These are phyloP conservation scores for Lichtheimia ornata DNA, from an alignment of 371 early-diverging fungal genomes.

Conservation along the genomic window DNA sequence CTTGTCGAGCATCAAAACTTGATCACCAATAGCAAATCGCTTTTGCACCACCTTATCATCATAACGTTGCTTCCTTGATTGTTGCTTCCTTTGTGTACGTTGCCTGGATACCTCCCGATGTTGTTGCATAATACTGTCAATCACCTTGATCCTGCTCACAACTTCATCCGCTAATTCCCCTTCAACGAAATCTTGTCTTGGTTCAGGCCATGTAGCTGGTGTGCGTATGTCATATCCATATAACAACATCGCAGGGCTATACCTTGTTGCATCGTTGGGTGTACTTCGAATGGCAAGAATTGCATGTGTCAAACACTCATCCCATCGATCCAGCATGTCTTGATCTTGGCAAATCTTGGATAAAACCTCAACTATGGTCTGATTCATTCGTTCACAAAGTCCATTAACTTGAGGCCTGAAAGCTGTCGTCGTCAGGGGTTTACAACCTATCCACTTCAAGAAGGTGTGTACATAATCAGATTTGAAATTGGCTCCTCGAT, in stretches of 20 bases:
- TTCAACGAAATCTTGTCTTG: conserved; percentile 16
- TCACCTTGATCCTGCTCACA: background rate
- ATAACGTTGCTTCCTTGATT: conserved; percentile 5
- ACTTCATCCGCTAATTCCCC: conserved; percentile 18
- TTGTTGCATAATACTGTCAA: background rate
- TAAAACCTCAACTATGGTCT: conserved; percentile 13
- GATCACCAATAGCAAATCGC: conserved; percentile 7
- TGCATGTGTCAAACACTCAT: conserved; percentile 10
- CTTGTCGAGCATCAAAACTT: conserved; percentile 19
- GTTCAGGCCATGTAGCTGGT: conserved; percentile 23
- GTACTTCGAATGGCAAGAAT: conserved; percentile 17
- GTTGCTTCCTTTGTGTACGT: background rate
- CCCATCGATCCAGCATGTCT: conserved; percentile 8
- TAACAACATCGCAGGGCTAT: conserved; percentile 13
- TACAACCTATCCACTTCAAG: conserved; percentile 16
- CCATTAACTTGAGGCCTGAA: conserved; percentile 35
- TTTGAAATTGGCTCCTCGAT: conserved; percentile 27
- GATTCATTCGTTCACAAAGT: conserved; percentile 34
- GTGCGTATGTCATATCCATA: conserved; percentile 21
- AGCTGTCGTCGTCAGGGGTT: conserved; percentile 21
- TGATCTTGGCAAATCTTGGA: conserved; percentile 14
- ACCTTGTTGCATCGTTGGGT: conserved; percentile 20
- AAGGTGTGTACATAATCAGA: conserved; percentile 6
- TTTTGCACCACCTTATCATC: background rate
- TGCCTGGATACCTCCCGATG: background rate